Evolutionary conservation across 306 rosid genomes (phyloP).

Genomic region (Dryas octopetala): DNA sequence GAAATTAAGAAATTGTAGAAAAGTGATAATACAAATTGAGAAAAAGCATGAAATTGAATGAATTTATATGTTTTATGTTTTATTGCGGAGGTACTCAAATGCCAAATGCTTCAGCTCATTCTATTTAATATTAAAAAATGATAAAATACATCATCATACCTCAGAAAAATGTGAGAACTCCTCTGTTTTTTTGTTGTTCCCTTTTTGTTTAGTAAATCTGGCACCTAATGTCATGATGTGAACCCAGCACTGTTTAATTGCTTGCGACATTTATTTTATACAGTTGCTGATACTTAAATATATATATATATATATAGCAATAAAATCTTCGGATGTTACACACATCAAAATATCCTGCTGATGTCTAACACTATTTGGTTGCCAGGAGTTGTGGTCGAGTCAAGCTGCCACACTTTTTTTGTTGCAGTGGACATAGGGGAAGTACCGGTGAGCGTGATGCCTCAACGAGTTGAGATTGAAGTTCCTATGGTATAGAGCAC

Average conservation of each 20-base stretch:
- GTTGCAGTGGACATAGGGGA: slow-evolving; percentile 56
- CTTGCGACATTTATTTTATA: not conserved
- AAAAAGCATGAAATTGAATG: not conserved
- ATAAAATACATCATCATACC: too few relatives aligned
- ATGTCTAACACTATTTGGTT: not conserved
- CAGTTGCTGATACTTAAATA: not conserved
- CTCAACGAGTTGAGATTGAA: slow-evolving; percentile 29
- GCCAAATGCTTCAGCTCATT: not conserved
- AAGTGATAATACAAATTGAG: not conserved
- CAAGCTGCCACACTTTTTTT: slow-evolving; percentile 60
- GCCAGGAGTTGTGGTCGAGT: slow-evolving; percentile 56
- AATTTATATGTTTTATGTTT: not conserved
- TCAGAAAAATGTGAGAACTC: too few relatives aligned
- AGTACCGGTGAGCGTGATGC: slow-evolving; percentile 27
- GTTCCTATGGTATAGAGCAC: not conserved
- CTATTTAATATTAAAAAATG: too few relatives aligned
- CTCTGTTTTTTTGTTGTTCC: not conserved
- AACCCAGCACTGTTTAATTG: not conserved
- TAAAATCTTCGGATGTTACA: slow-evolving; percentile 12
- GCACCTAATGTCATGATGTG: not conserved
- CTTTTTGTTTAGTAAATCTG: not conserved
- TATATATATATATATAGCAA: not conserved
- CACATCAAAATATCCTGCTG: not conserved
- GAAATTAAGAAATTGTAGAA: not conserved
- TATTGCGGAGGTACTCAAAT: not conserved